phyloP scores from a whole-genome alignment of 768 basidiomycete species.

The Termitomyces sp. region DNA sequence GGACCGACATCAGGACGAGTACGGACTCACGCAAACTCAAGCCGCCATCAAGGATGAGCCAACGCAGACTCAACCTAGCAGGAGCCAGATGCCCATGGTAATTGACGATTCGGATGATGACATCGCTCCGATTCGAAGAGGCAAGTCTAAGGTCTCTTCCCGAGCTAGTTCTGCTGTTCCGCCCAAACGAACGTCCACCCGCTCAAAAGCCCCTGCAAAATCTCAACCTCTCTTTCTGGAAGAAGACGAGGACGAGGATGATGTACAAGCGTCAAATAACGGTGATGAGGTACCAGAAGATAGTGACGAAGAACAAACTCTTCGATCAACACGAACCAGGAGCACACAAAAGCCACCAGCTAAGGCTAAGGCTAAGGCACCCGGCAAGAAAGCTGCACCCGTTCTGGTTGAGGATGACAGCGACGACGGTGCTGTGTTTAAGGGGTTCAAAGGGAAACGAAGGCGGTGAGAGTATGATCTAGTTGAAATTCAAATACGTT shows the following conservation, averaged over 20 bases:
- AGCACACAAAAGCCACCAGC: slow-evolving; percentile 24
- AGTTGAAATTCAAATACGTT: neutral
- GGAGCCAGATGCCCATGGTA: slow-evolving; percentile 25
- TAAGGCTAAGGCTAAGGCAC: slow-evolving; percentile 14
- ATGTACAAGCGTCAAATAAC: slow-evolving; percentile 21
- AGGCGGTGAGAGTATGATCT: slow-evolving; percentile 3
- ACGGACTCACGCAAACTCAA: slow-evolving; percentile 22
- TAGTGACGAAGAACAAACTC: slow-evolving; percentile 28
- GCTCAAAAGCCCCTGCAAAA: slow-evolving; percentile 30
- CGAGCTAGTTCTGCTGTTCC: slow-evolving; percentile 25
- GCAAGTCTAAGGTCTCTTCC: slow-evolving; percentile 28
- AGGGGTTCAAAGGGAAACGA: slow-evolving; percentile 47
- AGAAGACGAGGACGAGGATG: slow-evolving; percentile 40
- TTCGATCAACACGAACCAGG: slow-evolving; percentile 26
- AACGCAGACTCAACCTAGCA: slow-evolving; percentile 21
- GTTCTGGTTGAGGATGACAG: slow-evolving; percentile 63
- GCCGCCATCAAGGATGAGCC: slow-evolving; percentile 12
- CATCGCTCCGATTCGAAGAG: slow-evolving; percentile 14
- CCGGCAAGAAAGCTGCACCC: slow-evolving; percentile 31
- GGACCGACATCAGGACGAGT: slow-evolving; percentile 11
- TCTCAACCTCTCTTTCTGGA: slow-evolving; percentile 50
- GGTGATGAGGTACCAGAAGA: slow-evolving; percentile 22
- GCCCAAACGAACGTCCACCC: slow-evolving; percentile 18
- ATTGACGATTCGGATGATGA: slow-evolving; percentile 33
- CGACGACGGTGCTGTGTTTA: slow-evolving; percentile 71